Evolutionary conservation across 225 moss, liverwort and hornwort species (phyloP).

Genomic region (Pleurozium schreberi): DNA sequence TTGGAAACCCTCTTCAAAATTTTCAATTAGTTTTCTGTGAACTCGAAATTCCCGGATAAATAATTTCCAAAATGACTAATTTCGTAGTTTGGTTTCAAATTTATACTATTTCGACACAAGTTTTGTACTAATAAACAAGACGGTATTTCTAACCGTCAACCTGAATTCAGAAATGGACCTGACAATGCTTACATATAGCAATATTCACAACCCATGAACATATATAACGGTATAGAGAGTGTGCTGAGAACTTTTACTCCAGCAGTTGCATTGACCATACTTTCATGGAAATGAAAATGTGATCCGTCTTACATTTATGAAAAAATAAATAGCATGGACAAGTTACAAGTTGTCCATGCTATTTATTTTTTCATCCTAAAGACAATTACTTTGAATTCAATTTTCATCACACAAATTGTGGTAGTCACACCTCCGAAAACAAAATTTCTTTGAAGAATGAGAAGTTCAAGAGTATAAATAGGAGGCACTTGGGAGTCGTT

Average conservation of each 20-base stretch:
- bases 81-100: neutral
- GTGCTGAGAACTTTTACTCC: neutral
- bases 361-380: too few relatives aligned
- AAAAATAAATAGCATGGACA: too few relatives aligned
- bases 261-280: neutral
- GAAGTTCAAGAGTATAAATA: too few relatives aligned
- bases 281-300: neutral
- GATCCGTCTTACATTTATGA: constrained; percentile 7
- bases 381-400: too few relatives aligned
- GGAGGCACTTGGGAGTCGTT: too few relatives aligned
- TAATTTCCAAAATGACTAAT: neutral
- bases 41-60: neutral
- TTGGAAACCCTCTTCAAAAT: neutral
- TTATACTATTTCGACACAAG: neutral
- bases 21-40: neutral
- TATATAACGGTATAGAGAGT: neutral
- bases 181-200: too few relatives aligned
- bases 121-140: neutral
- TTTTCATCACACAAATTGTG: too few relatives aligned
- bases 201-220: neutral
- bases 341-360: too few relatives aligned
- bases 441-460: too few relatives aligned
- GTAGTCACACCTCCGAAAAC: too few relatives aligned
- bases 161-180: too few relatives aligned
- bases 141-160: neutral